phyloP scores from a whole-genome alignment of 441 rosid genomes.

The Erodium chrysanthum region DNA sequence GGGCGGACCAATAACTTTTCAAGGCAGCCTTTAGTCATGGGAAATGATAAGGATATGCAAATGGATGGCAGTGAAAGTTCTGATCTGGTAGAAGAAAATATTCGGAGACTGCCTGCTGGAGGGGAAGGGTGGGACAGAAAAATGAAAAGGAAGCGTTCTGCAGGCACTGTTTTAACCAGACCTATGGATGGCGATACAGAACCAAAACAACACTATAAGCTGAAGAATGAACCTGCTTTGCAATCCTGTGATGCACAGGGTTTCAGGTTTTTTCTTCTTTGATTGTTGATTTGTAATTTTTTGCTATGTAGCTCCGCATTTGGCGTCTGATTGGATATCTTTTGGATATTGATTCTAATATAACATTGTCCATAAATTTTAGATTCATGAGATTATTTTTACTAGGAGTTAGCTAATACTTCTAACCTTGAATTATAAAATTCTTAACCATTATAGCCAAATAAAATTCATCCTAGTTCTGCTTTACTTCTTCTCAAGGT shows the following conservation, averaged over 20 bases:
- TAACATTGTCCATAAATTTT: no score
- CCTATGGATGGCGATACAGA: constrained; percentile 40
- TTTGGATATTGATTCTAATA: neutral
- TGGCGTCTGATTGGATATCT: neutral
- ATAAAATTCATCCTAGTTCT: neutral
- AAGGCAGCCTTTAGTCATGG: constrained; percentile 32
- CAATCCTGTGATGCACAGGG: constrained; percentile 35
- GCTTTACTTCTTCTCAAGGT: neutral
- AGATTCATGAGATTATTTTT: neutral
- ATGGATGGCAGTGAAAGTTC: constrained; percentile 34
- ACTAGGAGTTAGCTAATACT: neutral
- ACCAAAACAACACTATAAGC: constrained; percentile 33
- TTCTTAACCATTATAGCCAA: neutral
- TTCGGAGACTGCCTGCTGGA: constrained; percentile 42
- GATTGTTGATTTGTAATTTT: neutral
- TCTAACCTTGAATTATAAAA: neutral
- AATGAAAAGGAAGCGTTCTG: constrained; percentile 51
- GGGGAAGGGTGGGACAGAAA: constrained; percentile 62
- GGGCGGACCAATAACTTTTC: constrained; percentile 25
- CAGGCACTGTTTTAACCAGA: constrained; percentile 35
- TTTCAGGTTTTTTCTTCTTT: constrained; percentile 31
- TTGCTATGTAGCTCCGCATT: neutral
- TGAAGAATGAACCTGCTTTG: constrained; percentile 31
- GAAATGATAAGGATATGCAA: constrained; percentile 38
- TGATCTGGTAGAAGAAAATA: constrained; percentile 41